Conservation (phyloP, 2,329 filamentous ascomycete species). For the Teratosphaeria epicoccoides region DNA sequence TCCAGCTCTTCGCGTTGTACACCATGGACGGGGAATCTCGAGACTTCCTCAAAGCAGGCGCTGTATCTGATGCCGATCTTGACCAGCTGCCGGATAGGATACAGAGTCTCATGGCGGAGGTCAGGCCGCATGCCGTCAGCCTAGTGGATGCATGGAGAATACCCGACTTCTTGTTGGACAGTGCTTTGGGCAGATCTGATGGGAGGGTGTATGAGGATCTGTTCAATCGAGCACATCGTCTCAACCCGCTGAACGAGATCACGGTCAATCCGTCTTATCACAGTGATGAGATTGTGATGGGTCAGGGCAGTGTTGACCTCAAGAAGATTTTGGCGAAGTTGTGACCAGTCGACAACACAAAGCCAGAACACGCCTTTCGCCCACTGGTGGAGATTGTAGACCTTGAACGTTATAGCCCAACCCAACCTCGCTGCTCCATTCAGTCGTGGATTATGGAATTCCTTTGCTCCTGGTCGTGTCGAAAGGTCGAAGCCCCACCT, state of each 20-base stretch:
- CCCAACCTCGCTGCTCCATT: too few species aligned
- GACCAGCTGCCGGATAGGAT: conserved; percentile 32
- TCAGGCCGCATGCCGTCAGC: conserved; percentile 42
- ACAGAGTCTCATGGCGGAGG: conserved; percentile 36
- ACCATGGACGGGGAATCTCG: conserved; percentile 37
- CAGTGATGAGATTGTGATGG: conserved; percentile 40
- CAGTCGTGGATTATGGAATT: too few species aligned
- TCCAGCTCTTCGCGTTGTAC: conserved; percentile 38
- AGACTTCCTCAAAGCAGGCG: conserved; percentile 36
- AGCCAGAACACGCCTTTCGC: too few species aligned
- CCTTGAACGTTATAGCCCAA: too few species aligned
- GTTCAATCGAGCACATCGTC: conserved; percentile 40
- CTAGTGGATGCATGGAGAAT: conserved; percentile 44
- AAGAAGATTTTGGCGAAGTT: conserved; percentile 23
- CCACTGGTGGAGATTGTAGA: too few species aligned
- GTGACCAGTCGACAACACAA: too few species aligned
- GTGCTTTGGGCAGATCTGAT: conserved; percentile 41
- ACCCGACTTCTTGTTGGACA: conserved; percentile 43
- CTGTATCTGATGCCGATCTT: conserved; percentile 33
- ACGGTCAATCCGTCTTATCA: conserved; percentile 42
- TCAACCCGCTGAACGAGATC: conserved; percentile 41
- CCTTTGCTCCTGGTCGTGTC: too few species aligned
- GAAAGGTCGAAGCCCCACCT: too few species aligned
- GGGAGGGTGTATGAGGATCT: conserved; percentile 45
- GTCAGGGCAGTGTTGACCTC: conserved; percentile 25